Evolutionary conservation across 192 early-diverging fungal genomes (phyloP), one percentile per base, ranked within the genome.

Genomic region (Rhizophagus clarus): DNA sequence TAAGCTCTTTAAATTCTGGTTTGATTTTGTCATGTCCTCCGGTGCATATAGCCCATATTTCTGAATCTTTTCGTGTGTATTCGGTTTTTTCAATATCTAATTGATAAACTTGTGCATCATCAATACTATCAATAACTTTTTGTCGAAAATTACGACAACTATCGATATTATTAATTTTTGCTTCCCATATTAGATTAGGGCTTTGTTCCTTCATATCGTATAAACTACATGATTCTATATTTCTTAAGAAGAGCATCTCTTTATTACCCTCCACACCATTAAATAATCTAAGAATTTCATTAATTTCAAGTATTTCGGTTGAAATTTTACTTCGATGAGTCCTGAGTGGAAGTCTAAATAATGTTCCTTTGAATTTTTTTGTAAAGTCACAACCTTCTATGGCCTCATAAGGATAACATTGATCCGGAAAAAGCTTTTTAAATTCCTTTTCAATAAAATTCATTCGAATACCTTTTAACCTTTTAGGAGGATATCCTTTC

Each of bases 291-390:
- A 24, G 40, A 8, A 72, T 3, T 24, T 72, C 42, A 3, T 42
- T 29, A 42, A 20, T 17, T 4, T 37, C 66, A 20, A 17, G 15
- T 3, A 20, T 9, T 68, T 68, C 3, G 4, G 20, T 3, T 5
- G 66, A 68, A 32, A 68, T 68, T 20, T 32, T 4, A 15, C 66
- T 68, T 32, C 4, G 15, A 37, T 11, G 12, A 14, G 11, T 37
- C 20, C 81, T 63, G 3, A 82, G 51, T 9, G 81, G 81, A 10
- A 82, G n/a, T 34, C 81, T 32, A 71, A 82, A 82, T 15, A 82
- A 61, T 24, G 81, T 68, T 31, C 66, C 66, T 2, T 68, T 37
- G 15, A 68, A 68, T 32, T 32, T 15, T 68, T 68, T 31, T 79
- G n/a, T 45, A 79, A 67, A 82, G 24, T 42, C 70, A 79, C 40